Evolutionary conservation across 164 flowering plant genomes (phyloP), one percentile per base, ranked within the genome.

Genomic region (Buxus sempervirens): DNA sequence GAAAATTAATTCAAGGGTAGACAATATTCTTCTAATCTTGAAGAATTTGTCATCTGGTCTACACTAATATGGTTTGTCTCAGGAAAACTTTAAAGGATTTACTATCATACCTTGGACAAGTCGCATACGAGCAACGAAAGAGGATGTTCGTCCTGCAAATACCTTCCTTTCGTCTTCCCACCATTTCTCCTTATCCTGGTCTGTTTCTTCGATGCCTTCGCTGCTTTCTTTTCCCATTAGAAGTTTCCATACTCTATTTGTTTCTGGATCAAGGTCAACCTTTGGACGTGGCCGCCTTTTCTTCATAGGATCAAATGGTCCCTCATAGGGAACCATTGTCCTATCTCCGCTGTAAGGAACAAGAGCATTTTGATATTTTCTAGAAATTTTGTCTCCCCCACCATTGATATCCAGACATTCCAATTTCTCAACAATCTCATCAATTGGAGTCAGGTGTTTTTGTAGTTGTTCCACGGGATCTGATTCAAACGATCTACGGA

Each of bases 251-350:
- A 84, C 65, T 67, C 90, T 84, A 19, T 76, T 73, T 57, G 94
- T 79, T 70, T 89, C 94, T 54, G 76, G 71, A 71, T 87, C 94
- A 69, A 89, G 85, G 71, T 83, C 87, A 51, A 87, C 94, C 72
- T 82, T 88, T 21, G 95, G 86, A 26, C 97, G 74, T 57, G 86
- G 81, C 64, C 60, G 76, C 13, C 72, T 77, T 76, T 75, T 88
- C 79, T 80, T 92, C 27, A 72, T 62, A 21, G 66, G 73, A 54
- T 78, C 85, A 73, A 68, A 70, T 49, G 38, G 20, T 45, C 72
- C 83, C 23, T 77, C 80, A 63, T 76, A 80, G 49, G 88, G 88
- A 73, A 86, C 76, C 51, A 89, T 59, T 27, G 79, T 60, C 9
- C 86, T 78, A 73, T 68, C 73, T 73, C 77, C 80, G 60, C 70